A percentile compares a stretch with the other conserved stretches of the same genome.
phyloP scores from a whole-genome alignment of 2,329 filamentous ascomycete genomes.

The Pseudovirgaria hyperparasitica region DNA sequence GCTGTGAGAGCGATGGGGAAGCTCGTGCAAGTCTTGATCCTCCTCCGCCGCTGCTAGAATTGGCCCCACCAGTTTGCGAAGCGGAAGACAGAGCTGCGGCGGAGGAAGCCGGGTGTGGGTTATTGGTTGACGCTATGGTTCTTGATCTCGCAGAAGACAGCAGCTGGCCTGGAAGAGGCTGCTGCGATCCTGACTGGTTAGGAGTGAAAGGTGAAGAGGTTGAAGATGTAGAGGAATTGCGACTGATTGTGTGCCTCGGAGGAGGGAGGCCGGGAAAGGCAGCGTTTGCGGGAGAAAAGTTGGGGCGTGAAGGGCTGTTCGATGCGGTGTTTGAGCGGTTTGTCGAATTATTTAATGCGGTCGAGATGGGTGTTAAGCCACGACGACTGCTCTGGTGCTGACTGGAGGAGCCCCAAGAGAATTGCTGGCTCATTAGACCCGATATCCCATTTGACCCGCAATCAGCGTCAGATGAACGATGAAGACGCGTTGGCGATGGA shows the following conservation, averaged over 20 bases:
- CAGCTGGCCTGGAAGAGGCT: slow-evolving; percentile 38
- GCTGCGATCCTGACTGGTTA: slow-evolving; percentile 41
- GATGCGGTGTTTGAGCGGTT: slow-evolving; percentile 32
- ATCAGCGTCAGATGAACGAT: slow-evolving; percentile 16
- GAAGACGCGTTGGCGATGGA: no score
- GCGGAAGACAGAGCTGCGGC: slow-evolving; percentile 38
- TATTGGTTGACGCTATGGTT: slow-evolving; percentile 40
- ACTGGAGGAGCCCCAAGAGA: slow-evolving; percentile 43
- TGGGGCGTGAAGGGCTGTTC: slow-evolving; percentile 36
- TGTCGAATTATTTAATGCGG: slow-evolving; percentile 32
- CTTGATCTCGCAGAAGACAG: slow-evolving; percentile 44
- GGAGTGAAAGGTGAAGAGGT: slow-evolving; percentile 42
- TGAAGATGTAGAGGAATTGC: slow-evolving; percentile 42
- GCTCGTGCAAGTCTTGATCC: slow-evolving; percentile 44
- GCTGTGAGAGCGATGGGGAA: slow-evolving; percentile 46
- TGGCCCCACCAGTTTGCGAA: slow-evolving; percentile 38
- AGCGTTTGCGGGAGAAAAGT: slow-evolving; percentile 38
- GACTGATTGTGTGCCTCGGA: slow-evolving; percentile 36
- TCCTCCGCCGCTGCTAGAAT: slow-evolving; percentile 40
- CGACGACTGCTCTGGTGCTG: slow-evolving; percentile 43
- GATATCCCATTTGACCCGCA: slow-evolving; percentile 28
- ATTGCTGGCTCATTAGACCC: slow-evolving; percentile 39
- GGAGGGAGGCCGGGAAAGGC: slow-evolving; percentile 41
- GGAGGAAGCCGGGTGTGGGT: slow-evolving; percentile 43
- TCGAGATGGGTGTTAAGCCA: slow-evolving; percentile 45